Percentiles rank a stretch among this genome's conserved stretches.
These are phyloP conservation scores for Aquilaria sinensis DNA, from an alignment of 345 rosid species.

Conservation along the genomic window DNA sequence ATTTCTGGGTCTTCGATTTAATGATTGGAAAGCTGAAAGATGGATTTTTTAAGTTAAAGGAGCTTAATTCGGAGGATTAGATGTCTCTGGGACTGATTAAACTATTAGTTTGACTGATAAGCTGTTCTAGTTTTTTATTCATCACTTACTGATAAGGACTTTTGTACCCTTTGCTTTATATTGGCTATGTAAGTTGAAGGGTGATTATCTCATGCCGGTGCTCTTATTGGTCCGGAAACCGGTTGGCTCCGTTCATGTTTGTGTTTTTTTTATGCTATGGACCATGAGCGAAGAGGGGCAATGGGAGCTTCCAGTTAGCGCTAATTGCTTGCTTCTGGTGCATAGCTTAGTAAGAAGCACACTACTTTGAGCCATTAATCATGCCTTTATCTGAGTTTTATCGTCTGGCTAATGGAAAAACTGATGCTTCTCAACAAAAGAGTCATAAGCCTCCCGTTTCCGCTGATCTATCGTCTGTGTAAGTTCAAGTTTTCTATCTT, in stretches of 20 bases:
- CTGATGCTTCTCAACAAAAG: conserved; percentile 39
- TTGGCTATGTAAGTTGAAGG: conserved; percentile 1
- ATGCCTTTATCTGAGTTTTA: conserved; percentile 91
- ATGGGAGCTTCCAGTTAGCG: conserved; percentile 20
- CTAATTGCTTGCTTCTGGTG: conserved; percentile 15
- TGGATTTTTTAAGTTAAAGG: conserved; percentile 8
- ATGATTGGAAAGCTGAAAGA: conserved; percentile 19
- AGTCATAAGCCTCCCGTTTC: conserved; percentile 18
- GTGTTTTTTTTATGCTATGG: conserved; percentile 22
- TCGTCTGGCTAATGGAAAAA: conserved; percentile 29
- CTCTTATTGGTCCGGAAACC: conserved; percentile 21
- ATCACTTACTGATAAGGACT: conserved; percentile 21
- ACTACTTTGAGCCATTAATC: conserved; percentile 11
- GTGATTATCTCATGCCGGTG: conserved; percentile 18
- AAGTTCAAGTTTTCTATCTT: conserved; percentile 28
- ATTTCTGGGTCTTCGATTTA: conserved; percentile 17
- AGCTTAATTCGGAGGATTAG: conserved; percentile 20
- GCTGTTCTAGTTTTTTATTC: conserved; percentile 1
- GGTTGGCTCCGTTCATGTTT: conserved; percentile 15
- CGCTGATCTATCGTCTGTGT: conserved; percentile 41
- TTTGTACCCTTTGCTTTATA: conserved; percentile 4
- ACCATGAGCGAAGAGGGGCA: conserved; percentile 11
- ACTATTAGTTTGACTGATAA: conserved; percentile 25
- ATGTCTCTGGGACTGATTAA: conserved; percentile 21
- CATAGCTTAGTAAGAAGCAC: conserved; percentile 12